Evolutionary conservation across 2,329 filamentous ascomycete genomes (phyloP).

Genomic region (Monosporascus sp.): DNA sequence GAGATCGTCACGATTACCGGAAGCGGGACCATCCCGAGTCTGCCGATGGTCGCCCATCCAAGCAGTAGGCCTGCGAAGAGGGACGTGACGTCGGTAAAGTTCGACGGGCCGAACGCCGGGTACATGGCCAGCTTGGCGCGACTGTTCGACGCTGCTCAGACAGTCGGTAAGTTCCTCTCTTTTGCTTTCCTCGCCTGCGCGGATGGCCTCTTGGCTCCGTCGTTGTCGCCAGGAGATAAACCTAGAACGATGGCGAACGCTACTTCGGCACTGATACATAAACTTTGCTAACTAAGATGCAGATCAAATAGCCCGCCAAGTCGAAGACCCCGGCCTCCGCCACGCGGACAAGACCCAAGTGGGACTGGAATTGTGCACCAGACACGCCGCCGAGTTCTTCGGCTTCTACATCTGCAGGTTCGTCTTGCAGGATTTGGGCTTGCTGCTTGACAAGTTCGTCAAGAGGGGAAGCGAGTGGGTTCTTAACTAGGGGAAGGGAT

Average conservation of each 20-base stretch:
- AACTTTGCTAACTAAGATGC: slow-evolving; percentile 18
- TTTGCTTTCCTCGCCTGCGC: neutral
- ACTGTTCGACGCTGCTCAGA: slow-evolving; percentile 88
- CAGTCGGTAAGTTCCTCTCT: slow-evolving; percentile 64
- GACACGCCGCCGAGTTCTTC: slow-evolving; percentile 96
- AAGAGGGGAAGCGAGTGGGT: slow-evolving; percentile 98
- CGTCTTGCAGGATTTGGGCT: slow-evolving; percentile 74
- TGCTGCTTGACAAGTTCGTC: slow-evolving; percentile 93
- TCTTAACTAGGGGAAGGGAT: slow-evolving; percentile 11
- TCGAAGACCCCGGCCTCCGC: slow-evolving; percentile 88
- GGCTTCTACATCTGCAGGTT: slow-evolving; percentile 95
- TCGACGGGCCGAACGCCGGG: slow-evolving; percentile 76
- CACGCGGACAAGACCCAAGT: slow-evolving; percentile 93
- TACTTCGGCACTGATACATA: too few relatives aligned
- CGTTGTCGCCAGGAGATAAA: too few relatives aligned
- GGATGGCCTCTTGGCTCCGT: neutral
- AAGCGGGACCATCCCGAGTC: slow-evolving; percentile 57
- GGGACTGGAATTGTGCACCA: slow-evolving; percentile 84
- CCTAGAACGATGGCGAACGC: too few relatives aligned
- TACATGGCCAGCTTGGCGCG: slow-evolving; percentile 90
- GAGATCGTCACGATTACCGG: slow-evolving; percentile 34
- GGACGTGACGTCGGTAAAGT: slow-evolving; percentile 62
- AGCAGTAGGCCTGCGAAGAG: slow-evolving; percentile 66
- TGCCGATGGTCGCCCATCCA: slow-evolving; percentile 69
- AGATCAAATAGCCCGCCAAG: slow-evolving; percentile 95